Evolutionary conservation across 345 rosid species (phyloP), one percentile per base, ranked within the genome.

Genomic region (Adansonia digitata): DNA sequence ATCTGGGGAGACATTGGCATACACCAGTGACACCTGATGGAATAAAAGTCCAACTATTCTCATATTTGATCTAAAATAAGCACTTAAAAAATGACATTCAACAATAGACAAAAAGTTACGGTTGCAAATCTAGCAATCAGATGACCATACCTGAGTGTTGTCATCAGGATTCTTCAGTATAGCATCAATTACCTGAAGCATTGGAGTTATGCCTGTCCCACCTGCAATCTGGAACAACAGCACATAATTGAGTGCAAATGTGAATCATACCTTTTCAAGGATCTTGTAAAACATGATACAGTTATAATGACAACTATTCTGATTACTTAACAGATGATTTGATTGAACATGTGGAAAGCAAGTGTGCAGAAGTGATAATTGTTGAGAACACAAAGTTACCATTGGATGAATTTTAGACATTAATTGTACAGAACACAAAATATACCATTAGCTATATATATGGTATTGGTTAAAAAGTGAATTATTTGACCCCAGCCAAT

Each of bases 171-270:
- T 92, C 87, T 88, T 92, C 80, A 94, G 49, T 67, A 94, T 88
- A 68, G 92, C 94, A 77, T 94, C 98, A 52, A 94, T 91, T 45
- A 92, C 91, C 81, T 94, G 98, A 81, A 94, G 94, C 97, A 94
- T 94, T 71, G 98, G 98, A 53, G 98, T 92, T 77, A 94, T 94
- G 75, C 98, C 98, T 51, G 91, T 81, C 72, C 98, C 98, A 78
- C 98, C 98, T 22, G 98, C 97, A 81, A 94, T 88, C 98, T 92
- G 82, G 74, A 56, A 37, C 40, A 72, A 60, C 13, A 74, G 46
- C 29, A 76, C 5, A 71, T 34, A 79, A 46, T 63, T 17, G 78
- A 71, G 37, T 63, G 56, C 57, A 59, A 15, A 45, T 18, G 8
- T n/a, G 40, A 13, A 42, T 35, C 51, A 12, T 20, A 68, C 48